A percentile compares a stretch with the other conserved stretches of the same genome.
Evolutionary conservation across 192 early-diverging fungal species (phyloP).

Genomic region (Coemansia sp.): DNA sequence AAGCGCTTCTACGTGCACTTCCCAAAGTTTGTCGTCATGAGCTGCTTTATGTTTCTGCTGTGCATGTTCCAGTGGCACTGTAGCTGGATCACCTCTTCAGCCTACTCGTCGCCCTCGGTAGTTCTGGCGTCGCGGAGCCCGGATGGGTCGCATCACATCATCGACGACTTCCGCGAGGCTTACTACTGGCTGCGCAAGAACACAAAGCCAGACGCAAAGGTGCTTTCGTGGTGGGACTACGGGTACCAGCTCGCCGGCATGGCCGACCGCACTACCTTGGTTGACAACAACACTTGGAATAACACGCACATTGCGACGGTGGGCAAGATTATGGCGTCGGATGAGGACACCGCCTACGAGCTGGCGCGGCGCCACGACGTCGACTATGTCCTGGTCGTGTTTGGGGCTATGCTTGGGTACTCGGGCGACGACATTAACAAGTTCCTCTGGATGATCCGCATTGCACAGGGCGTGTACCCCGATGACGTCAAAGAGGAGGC

Average conservation of each 20-base stretch:
- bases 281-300: slow-evolving; percentile 99
- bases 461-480: slow-evolving; percentile 96
- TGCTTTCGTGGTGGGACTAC: slow-evolving; percentile 99
- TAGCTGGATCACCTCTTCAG: slow-evolving; percentile 96
- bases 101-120: slow-evolving; percentile 98
- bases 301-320: slow-evolving; percentile 99
- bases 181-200: slow-evolving; percentile 99
- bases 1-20: slow-evolving; percentile 28
- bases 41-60: slow-evolving; percentile 70
- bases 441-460: slow-evolving; percentile 99
- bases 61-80: slow-evolving; percentile 93
- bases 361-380: slow-evolving; percentile 92
- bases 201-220: slow-evolving; percentile 85
- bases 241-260: slow-evolving; percentile 99
- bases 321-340: slow-evolving; percentile 86
- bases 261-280: slow-evolving; percentile 93
- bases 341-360: slow-evolving; percentile 90
- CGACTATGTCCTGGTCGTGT: slow-evolving; percentile 95
- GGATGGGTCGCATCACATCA: slow-evolving; percentile 93
- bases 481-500: slow-evolving; percentile 84
- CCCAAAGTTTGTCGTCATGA: slow-evolving; percentile 55
- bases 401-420: slow-evolving; percentile 95
- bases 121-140: slow-evolving; percentile 82
- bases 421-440: slow-evolving; percentile 99
- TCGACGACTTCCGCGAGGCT: slow-evolving; percentile 99